phyloP scores from a whole-genome alignment of 768 basidiomycete genomes.

The Russula sp. region DNA sequence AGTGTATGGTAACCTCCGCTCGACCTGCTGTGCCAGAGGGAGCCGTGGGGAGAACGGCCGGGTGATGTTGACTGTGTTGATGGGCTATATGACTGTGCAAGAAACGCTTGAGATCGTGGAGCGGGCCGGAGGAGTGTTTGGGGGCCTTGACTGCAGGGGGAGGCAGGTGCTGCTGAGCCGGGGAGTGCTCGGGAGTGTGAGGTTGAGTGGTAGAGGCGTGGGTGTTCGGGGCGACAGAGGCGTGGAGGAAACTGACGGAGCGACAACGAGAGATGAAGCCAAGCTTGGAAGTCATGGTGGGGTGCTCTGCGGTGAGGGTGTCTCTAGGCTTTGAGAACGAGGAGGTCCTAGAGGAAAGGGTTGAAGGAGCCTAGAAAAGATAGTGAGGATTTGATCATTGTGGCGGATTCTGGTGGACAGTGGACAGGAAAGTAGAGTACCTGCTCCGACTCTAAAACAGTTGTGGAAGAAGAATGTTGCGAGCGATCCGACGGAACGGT shows the following conservation, averaged over 20 bases:
- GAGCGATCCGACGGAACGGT: neutral
- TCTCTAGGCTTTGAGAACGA: slow-evolving; percentile 12
- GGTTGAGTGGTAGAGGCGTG: slow-evolving; percentile 17
- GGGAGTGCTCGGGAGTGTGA: slow-evolving; percentile 18
- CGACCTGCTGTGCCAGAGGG: slow-evolving; percentile 27
- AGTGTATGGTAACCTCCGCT: slow-evolving; percentile 28
- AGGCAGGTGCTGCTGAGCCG: slow-evolving; percentile 13
- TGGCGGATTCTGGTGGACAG: slow-evolving; percentile 8
- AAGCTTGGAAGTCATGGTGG: slow-evolving; percentile 26
- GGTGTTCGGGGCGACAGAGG: slow-evolving; percentile 23
- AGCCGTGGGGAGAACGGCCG: slow-evolving; percentile 26
- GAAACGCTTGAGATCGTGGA: slow-evolving; percentile 93
- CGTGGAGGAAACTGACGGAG: slow-evolving; percentile 26
- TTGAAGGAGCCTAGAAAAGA: slow-evolving; percentile 16
- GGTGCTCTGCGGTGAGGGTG: slow-evolving; percentile 26
- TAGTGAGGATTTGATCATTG: slow-evolving; percentile 19
- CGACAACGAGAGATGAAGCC: slow-evolving; percentile 22
- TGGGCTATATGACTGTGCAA: slow-evolving; percentile 87
- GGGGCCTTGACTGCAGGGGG: slow-evolving; percentile 22
- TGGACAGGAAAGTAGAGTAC: neutral
- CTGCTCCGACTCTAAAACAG: slow-evolving; percentile 12
- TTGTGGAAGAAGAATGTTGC: slow-evolving; percentile 13
- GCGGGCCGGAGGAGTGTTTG: slow-evolving; percentile 56
- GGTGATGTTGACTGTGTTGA: slow-evolving; percentile 31
- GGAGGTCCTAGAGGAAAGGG: slow-evolving; percentile 4